Conservation (phyloP, 1,284 basidiomycete species). For the Ustilago vetiveriae region DNA sequence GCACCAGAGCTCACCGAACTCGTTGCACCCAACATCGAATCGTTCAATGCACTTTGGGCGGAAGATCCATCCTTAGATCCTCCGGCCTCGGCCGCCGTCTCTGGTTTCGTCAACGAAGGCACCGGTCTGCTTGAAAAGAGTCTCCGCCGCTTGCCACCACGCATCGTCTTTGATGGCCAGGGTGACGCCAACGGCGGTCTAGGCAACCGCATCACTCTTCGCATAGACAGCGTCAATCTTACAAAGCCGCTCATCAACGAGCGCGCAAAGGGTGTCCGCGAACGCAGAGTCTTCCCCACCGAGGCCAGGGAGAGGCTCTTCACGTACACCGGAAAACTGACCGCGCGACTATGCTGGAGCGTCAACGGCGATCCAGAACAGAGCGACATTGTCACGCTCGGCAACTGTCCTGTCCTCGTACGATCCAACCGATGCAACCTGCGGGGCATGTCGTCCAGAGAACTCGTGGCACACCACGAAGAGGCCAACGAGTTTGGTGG, state of each 20-base stretch:
- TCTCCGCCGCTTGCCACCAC: constrained; percentile 84
- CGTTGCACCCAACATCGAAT: constrained; percentile 91
- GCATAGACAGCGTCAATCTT: constrained; percentile 87
- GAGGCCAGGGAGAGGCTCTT: constrained; percentile 81
- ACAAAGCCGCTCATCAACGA: constrained; percentile 88
- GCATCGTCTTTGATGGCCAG: constrained; percentile 88
- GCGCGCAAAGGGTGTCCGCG: constrained; percentile 78
- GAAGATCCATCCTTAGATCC: constrained; percentile 60
- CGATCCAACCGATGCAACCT: constrained; percentile 96
- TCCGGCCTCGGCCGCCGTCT: constrained; percentile 74
- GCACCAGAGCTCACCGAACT: constrained; percentile 90
- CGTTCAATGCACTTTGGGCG: constrained; percentile 84
- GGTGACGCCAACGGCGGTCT: constrained; percentile 54
- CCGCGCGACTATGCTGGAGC: constrained; percentile 87
- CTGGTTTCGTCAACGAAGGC: constrained; percentile 75
- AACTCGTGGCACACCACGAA: constrained; percentile 89
- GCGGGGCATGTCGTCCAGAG: constrained; percentile 81
- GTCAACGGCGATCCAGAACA: constrained; percentile 79
- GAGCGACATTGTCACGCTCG: constrained; percentile 85
- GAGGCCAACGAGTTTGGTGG: constrained; percentile 98
- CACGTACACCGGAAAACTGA: constrained; percentile 91
- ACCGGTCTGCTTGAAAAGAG: constrained; percentile 83
- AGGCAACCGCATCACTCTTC: constrained; percentile 73
- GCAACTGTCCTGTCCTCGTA: constrained; percentile 94
- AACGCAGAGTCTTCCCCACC: constrained; percentile 82